Base-by-base conservation (phyloP, 768 basidiomycete species). In the Xerocomellus chrysenteron region DNA sequence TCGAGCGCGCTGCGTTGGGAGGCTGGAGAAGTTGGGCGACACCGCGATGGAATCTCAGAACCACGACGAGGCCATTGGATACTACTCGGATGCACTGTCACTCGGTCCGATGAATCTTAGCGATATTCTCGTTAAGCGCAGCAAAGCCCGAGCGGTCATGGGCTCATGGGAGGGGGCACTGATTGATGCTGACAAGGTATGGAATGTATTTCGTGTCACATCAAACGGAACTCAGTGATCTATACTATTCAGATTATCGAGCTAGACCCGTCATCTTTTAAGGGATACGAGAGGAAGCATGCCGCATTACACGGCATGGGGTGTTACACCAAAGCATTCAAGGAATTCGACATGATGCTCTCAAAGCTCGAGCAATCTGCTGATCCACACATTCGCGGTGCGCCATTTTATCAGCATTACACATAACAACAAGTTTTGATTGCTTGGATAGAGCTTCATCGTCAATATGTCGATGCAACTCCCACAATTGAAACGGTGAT, bases 181-280 rank as follows among this genome's bases (percentile, higher is more conserved):
- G 8, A 24, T 0, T 3, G 60, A 62, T 36, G 56, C 56, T 1
- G 40, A 58, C 19, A 21, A 58, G 50, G 61, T 62, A 58, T 26
- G 16, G 1, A 2, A 14, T 11, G 11, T 28, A 21, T 19, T 35
- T 17, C 12, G 16, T 5, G 14, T n/a, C 2, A 2, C 19, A 21
- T 24, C 3, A 12, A 32, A 30, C 10, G 4, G n/a, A 11, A 10
- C 17, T 36, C 16, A 17, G 5, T 9, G 24, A 41, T 36, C 17
- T 5, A 17, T 43, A 10, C 8, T 8, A 5, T 19, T 10, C 19
- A 64, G 62, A 35, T 40, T 17, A 51, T 64, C n/a, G 37, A 51
- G 1, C 32, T 64, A 24, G 44, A 54, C 2, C 19, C 44, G 12
- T 56, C 49, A 26, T 48, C 30, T 7, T n/a, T 54, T 37, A 2